A percentile compares a stretch with the other conserved stretches of the same genome.
phyloP scores from a whole-genome alignment of 441 rosid genomes.

The Kokia cookei region DNA sequence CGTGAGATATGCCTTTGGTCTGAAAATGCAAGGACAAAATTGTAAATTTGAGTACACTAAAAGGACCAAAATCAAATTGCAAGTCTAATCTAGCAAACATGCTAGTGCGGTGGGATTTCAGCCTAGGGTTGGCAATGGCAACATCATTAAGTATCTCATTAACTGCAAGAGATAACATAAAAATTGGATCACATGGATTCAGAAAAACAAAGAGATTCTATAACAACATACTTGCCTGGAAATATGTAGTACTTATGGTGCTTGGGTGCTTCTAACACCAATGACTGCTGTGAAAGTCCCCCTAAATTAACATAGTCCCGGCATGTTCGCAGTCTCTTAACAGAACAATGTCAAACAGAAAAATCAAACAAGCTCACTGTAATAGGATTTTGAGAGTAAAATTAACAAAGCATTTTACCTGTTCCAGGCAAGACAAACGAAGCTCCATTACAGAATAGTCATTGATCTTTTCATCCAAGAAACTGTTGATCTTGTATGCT shows the following conservation, averaged over 20 bases:
- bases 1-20: background rate
- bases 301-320: slow-evolving; percentile 39
- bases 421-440: slow-evolving; percentile 55
- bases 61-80: too few species aligned
- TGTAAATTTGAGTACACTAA: too few species aligned
- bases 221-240: slow-evolving; percentile 45
- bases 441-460: slow-evolving; percentile 48
- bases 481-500: slow-evolving; percentile 55
- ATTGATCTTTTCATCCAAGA: slow-evolving; percentile 45
- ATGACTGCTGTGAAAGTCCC: slow-evolving; percentile 48
- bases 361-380: background rate
- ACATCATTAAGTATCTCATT: slow-evolving; percentile 17
- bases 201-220: background rate
- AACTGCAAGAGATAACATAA: slow-evolving; percentile 17
- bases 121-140: background rate
- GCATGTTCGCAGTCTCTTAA: slow-evolving; percentile 52
- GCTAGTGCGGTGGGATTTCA: slow-evolving; percentile 15
- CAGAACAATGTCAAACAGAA: background rate
- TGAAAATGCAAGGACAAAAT: too few species aligned
- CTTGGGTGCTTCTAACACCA: slow-evolving; percentile 38
- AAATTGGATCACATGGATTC: background rate
- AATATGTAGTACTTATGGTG: slow-evolving; percentile 59
- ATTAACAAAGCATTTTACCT: slow-evolving; percentile 28
- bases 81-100: slow-evolving; percentile 28
- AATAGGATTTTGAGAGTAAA: background rate